Evolutionary conservation across 2,329 filamentous ascomycete species (phyloP), one percentile per base, ranked within the genome.

Genomic region (Teratosphaeria viscida): DNA sequence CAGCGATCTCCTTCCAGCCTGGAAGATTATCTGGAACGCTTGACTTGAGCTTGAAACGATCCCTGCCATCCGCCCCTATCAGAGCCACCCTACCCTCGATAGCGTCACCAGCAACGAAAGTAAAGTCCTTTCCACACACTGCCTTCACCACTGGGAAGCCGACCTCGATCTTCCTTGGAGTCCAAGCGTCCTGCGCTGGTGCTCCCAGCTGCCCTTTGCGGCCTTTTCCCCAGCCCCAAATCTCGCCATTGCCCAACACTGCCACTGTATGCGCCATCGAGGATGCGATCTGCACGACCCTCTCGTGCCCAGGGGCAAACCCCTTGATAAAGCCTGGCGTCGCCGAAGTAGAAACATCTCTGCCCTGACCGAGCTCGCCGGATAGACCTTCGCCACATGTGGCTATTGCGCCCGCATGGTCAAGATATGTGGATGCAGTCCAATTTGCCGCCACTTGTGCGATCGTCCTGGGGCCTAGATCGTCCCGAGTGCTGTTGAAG

Each of bases 171-270:
- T 79, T 85, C 10, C 82, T 77, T 5, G 90, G 90, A 16, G 68
- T 69, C 74, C 82, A 80, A 2, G 86, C 71, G 32, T 85, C 64
- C 5, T 75, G 77, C 32, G 76, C 75, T 0, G 81, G 80, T 52
- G 77, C 73, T 0, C 91, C 92, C 0, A 95, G 76, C 71, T 99
- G 92, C 0, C 89, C 89, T 70, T 96, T 94, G 27, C 90, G 82
- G 14, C 88, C 87, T 67, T 85, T 89, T 0, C 94, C 94, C 92
- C 92, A 97, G 2, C 90, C 92, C 71, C 88, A 95, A 1, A 86
- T 85, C 16, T 88, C 81, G 0, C 92, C 92, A 69, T 88, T 87
- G 52, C 81, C 82, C 3, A 95, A 74, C 0, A 96, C 82, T 1
- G 78, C 84, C 16, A 95, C 82, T 0, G 85, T 84, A 70, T 99